Conservation (phyloP, 2,329 filamentous ascomycete genomes). For the Apiospora sp. region DNA sequence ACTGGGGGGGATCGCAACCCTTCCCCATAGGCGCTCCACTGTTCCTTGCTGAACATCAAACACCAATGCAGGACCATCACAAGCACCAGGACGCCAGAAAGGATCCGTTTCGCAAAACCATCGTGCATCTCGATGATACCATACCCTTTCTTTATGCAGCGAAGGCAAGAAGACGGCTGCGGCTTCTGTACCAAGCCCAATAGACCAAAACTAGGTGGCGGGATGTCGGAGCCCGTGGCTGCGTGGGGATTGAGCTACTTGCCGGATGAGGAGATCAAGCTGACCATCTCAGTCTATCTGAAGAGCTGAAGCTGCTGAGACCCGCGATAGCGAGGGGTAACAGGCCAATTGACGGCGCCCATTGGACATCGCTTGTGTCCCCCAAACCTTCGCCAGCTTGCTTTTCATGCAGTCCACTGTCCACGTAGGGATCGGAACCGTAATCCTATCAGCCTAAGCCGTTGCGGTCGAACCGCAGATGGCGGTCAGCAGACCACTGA, state of each 20-base stretch:
- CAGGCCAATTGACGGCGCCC: background rate
- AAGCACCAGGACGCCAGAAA: background rate
- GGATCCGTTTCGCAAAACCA: background rate
- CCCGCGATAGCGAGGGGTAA: conserved; percentile 19
- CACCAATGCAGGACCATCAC: conserved; percentile 12
- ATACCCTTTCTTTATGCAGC: conserved; percentile 5
- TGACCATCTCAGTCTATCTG: conserved; percentile 2
- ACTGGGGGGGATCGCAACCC: background rate
- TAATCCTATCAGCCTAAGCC: background rate
- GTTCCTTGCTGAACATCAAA: conserved; percentile 22
- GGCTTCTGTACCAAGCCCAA: background rate
- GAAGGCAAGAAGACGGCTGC: background rate
- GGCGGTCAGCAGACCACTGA: conserved; percentile 8
- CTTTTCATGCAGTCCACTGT: conserved; percentile 22
- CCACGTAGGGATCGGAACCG: conserved; percentile 7
- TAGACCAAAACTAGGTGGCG: conserved; percentile 10
- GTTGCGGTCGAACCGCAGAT: conserved; percentile 19
- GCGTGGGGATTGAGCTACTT: conserved; percentile 12
- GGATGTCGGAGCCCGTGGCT: background rate
- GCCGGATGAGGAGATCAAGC: conserved; percentile 18
- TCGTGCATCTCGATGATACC: conserved; percentile 20
- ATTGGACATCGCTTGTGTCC: conserved; percentile 6
- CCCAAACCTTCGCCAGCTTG: conserved; percentile 13
- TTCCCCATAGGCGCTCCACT: conserved; percentile 13
- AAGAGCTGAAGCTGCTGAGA: conserved; percentile 22